Evolutionary conservation across 345 rosid species (phyloP).

Genomic region (Hibiscus syriacus): DNA sequence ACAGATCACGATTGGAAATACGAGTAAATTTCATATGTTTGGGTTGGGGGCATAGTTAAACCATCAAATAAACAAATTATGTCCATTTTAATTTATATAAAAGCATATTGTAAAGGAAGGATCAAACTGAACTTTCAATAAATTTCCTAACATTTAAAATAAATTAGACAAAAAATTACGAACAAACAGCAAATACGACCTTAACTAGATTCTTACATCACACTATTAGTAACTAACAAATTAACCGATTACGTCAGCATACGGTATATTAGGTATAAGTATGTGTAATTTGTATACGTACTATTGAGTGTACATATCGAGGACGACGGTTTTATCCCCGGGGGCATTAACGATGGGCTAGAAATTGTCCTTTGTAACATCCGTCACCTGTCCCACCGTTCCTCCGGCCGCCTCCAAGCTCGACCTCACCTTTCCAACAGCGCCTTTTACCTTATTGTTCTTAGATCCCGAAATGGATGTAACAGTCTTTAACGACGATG

Average conservation of each 20-base stretch:
- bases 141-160: background rate
- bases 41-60: too few relatives aligned
- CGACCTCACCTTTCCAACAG: slow-evolving; percentile 32
- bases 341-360: slow-evolving; percentile 90
- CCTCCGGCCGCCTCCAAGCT: slow-evolving; percentile 60
- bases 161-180: too few relatives aligned
- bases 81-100: too few relatives aligned
- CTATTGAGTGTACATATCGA: too few relatives aligned
- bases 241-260: background rate
- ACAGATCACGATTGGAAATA: too few relatives aligned
- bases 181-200: too few relatives aligned
- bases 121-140: too few relatives aligned
- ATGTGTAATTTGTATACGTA: background rate
- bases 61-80: too few relatives aligned
- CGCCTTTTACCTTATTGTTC: slow-evolving; percentile 6
- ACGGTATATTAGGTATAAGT: background rate
- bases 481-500: slow-evolving; percentile 3
- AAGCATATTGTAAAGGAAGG: too few relatives aligned
- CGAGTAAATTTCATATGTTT: too few relatives aligned
- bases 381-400: slow-evolving; percentile 73
- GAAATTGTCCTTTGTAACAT: slow-evolving; percentile 74
- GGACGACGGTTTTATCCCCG: slow-evolving; percentile 64
- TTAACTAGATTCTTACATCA: too few relatives aligned
- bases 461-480: background rate
- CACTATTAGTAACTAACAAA: background rate